These are phyloP conservation scores for Suillus paluster DNA, from an alignment of 768 basidiomycete genomes.

Conservation along the genomic window DNA sequence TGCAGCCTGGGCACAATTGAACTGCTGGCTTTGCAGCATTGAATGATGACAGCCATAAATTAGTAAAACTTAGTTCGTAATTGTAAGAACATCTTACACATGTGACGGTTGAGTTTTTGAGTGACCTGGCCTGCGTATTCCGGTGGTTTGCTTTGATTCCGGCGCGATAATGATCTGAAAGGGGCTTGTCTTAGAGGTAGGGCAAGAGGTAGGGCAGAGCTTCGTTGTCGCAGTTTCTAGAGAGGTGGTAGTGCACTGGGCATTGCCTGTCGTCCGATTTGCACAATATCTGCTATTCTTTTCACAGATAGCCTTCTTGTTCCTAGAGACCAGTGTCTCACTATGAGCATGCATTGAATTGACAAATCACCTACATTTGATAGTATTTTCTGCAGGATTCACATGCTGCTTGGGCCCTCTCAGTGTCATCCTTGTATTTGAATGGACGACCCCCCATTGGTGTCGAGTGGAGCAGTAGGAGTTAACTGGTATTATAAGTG, in stretches of 20 bases:
- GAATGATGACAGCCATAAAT: background rate
- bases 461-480: background rate
- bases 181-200: background rate
- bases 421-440: background rate
- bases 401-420: background rate
- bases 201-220: too few relatives aligned
- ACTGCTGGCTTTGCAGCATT: too few relatives aligned
- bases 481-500: too few relatives aligned
- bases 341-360: background rate
- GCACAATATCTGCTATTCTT: slow-evolving; percentile 15
- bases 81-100: background rate
- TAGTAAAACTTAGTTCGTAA: background rate
- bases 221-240: background rate
- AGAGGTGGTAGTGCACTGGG: background rate
- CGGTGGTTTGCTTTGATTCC: slow-evolving; percentile 1
- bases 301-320: background rate
- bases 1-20: too few relatives aligned
- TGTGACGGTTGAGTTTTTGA: slow-evolving; percentile 6
- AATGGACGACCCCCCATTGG: background rate
- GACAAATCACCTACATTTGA: background rate
- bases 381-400: background rate
- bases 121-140: background rate
- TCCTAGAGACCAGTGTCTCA: background rate
- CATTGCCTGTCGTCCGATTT: slow-evolving; percentile 3
- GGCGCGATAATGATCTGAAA: background rate